A percentile compares a stretch with the other conserved stretches of the same genome.
These are phyloP conservation scores for Amanita brunnescens DNA, from an alignment of 768 basidiomycete genomes.

Conservation along the genomic window DNA sequence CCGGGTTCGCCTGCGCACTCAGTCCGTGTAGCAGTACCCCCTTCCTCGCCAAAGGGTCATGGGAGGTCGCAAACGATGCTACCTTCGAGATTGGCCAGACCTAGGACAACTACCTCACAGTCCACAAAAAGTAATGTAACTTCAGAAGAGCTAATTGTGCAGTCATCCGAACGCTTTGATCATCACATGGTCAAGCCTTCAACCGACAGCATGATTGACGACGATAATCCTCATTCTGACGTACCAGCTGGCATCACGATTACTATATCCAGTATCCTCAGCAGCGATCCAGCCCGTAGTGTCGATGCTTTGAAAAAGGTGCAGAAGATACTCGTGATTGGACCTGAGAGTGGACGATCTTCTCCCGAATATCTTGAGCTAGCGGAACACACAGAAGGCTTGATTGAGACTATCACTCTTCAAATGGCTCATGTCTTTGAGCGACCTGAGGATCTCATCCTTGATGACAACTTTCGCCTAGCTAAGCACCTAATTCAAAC, in stretches of 20 bases:
- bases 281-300: conserved; percentile 75
- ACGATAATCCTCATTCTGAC: conserved; percentile 25
- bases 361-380: conserved; percentile 68
- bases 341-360: conserved; percentile 63
- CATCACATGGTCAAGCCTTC: conserved; percentile 4
- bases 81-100: conserved; percentile 67
- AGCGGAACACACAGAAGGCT: conserved; percentile 70
- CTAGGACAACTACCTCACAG: conserved; percentile 41
- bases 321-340: conserved; percentile 74
- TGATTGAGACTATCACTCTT: conserved; percentile 84
- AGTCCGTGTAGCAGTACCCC: conserved; percentile 14
- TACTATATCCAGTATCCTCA: conserved; percentile 82
- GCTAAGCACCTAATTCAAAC: conserved; percentile 98
- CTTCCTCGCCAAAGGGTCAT: conserved; percentile 36
- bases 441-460: conserved; percentile 59
- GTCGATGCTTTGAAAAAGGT: conserved; percentile 93
- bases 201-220: conserved; percentile 10
- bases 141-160: conserved; percentile 21
- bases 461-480: conserved; percentile 80
- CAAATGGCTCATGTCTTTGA: conserved; percentile 93
- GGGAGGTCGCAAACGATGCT: conserved; percentile 57
- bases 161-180: not conserved
- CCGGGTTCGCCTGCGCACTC: conserved; percentile 37
- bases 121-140: conserved; percentile 10
- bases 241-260: conserved; percentile 58